Percentiles rank a stretch among this genome's conserved stretches.
Evolutionary conservation across 805 yeast genomes (phyloP).

Genomic region (Middelhovenomyces tepae): DNA sequence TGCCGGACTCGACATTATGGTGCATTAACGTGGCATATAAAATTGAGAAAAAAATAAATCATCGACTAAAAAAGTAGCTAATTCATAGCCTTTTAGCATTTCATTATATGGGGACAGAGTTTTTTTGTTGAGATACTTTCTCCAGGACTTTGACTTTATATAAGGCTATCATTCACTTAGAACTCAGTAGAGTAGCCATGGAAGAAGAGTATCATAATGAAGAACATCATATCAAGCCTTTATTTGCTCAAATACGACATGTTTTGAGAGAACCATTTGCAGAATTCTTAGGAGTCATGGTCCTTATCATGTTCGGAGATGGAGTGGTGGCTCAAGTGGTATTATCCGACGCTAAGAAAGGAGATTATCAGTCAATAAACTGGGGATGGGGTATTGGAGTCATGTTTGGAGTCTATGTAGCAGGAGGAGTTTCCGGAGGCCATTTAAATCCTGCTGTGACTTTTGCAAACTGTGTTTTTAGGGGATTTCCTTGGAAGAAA

Average conservation of each 20-base stretch:
- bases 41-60: too few relatives aligned
- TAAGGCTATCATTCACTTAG: too few relatives aligned
- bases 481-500: constrained; percentile 45
- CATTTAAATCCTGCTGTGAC: constrained; percentile 50
- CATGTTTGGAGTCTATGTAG: constrained; percentile 40
- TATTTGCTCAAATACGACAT: constrained; percentile 19
- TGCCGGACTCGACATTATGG: too few relatives aligned
- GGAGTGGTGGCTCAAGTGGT: constrained; percentile 40
- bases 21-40: too few relatives aligned
- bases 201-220: too few relatives aligned
- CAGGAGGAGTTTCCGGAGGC: constrained; percentile 53
- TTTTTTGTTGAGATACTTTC: too few relatives aligned
- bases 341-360: constrained; percentile 32
- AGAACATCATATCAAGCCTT: too few relatives aligned
- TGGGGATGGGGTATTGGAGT: constrained; percentile 50
- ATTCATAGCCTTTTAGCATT: too few relatives aligned
- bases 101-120: too few relatives aligned
- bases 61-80: too few relatives aligned
- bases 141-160: too few relatives aligned
- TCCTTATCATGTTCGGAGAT: constrained; percentile 39
- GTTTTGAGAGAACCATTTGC: constrained; percentile 39
- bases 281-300: constrained; percentile 43
- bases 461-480: constrained; percentile 36
- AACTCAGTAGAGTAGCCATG: too few relatives aligned
- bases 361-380: constrained; percentile 36